These are phyloP conservation scores for Linum lewisii DNA, from an alignment of 345 rosid genomes.

Conservation along the genomic window DNA sequence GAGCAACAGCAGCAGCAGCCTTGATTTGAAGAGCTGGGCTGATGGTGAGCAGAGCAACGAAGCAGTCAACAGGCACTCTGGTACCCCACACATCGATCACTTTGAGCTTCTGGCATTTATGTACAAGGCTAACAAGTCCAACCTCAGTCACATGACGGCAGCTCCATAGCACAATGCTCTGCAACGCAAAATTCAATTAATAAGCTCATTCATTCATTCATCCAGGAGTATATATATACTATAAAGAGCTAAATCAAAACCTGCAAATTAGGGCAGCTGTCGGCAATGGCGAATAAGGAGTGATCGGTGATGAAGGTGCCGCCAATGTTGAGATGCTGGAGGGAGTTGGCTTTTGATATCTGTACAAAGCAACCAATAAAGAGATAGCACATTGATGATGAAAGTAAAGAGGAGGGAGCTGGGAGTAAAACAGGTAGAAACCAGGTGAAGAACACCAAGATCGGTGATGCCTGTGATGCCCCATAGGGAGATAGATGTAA, in stretches of 20 bases:
- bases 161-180: conserved; percentile 79
- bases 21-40: conserved; percentile 71
- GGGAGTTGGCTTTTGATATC: conserved; percentile 59
- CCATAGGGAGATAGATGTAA: conserved; percentile 75
- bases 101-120: conserved; percentile 59
- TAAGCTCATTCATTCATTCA: background rate
- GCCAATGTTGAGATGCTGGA: conserved; percentile 75
- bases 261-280: conserved; percentile 66
- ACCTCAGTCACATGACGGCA: conserved; percentile 78
- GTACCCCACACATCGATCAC: conserved; percentile 87
- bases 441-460: conserved; percentile 79
- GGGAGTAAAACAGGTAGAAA: conserved; percentile 13
- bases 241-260: conserved; percentile 12
- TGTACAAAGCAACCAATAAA: conserved; percentile 12
- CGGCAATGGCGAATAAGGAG: conserved; percentile 64
- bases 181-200: conserved; percentile 5
- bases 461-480: conserved; percentile 88
- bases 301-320: conserved; percentile 90
- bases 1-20: conserved; percentile 32
- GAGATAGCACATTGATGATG: background rate
- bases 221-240: background rate
- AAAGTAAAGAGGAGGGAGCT: conserved; percentile 2
- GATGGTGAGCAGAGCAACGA: conserved; percentile 45
- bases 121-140: conserved; percentile 56
- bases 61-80: conserved; percentile 57